Evolutionary conservation across 306 rosid species (phyloP).

Genomic region (Argentina anserina): DNA sequence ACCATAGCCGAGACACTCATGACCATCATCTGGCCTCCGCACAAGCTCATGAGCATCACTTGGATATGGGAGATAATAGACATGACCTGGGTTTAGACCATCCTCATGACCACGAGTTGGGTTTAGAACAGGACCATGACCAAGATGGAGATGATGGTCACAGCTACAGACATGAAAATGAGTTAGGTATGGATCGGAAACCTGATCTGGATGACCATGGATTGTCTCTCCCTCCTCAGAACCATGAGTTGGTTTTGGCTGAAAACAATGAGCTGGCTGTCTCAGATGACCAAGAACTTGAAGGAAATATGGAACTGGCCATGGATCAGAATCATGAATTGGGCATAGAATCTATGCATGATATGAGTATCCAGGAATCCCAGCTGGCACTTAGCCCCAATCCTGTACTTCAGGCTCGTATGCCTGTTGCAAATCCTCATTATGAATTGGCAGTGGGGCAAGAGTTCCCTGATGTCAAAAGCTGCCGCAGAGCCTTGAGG

Average conservation of each 20-base stretch:
- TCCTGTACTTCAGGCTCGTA: constrained; percentile 64
- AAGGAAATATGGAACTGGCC: constrained; percentile 48
- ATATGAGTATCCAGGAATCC: constrained; percentile 41
- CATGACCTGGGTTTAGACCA: constrained; percentile 52
- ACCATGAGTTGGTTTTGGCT: constrained; percentile 39
- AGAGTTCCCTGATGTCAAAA: constrained; percentile 87
- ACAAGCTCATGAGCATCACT: constrained; percentile 47
- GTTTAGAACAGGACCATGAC: constrained; percentile 51
- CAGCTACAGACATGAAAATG: constrained; percentile 52
- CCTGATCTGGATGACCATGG: constrained; percentile 63
- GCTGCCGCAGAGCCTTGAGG: constrained; percentile 84
- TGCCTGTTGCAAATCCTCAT: constrained; percentile 41
- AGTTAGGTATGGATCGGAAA: constrained; percentile 59
- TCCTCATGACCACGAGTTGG: constrained; percentile 52
- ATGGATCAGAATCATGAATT: constrained; percentile 53
- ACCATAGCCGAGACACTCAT: constrained; percentile 49
- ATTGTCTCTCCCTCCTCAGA: constrained; percentile 46
- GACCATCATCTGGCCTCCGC: constrained; percentile 55
- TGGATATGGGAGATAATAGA: constrained; percentile 30
- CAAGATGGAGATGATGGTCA: constrained; percentile 52
- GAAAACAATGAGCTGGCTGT: constrained; percentile 56
- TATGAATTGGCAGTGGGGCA: constrained; percentile 69
- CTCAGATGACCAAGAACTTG: constrained; percentile 61
- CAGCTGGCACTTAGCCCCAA: constrained; percentile 36
- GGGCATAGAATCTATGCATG: constrained; percentile 50